phyloP scores from a whole-genome alignment of 306 rosid species.

The Citrullus colocynthis region DNA sequence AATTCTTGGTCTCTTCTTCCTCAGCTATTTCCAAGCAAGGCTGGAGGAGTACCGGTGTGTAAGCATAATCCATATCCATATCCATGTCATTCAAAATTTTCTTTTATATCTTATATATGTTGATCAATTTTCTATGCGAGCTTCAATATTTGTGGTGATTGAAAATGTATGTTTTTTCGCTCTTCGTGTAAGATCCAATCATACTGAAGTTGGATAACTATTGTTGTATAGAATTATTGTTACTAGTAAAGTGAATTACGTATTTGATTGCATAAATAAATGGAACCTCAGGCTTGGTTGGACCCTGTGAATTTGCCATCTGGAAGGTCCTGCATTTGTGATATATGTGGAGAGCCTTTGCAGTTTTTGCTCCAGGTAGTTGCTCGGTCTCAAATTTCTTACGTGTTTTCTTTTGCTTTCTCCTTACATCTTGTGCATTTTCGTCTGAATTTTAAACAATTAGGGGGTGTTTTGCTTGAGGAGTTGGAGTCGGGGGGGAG shows the following conservation, averaged over 20 bases:
- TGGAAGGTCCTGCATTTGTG: conserved; percentile 48
- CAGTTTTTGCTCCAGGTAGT: conserved; percentile 76
- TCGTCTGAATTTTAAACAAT: background rate
- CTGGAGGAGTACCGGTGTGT: conserved; percentile 77
- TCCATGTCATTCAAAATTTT: background rate
- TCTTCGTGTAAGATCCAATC: background rate
- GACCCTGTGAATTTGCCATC: conserved; percentile 68
- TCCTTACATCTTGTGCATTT: background rate
- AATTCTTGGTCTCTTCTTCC: conserved; percentile 37
- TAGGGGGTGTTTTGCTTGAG: too few species aligned
- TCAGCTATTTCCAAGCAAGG: conserved; percentile 75
- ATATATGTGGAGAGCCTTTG: conserved; percentile 61
- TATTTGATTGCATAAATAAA: background rate
- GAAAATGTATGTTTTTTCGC: background rate
- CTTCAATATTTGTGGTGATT: background rate
- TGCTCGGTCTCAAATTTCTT: background rate
- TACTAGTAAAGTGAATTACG: background rate
- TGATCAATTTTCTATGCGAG: background rate
- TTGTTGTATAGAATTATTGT: background rate
- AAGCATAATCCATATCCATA: background rate
- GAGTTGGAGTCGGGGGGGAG: too few species aligned
- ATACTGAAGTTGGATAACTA: background rate
- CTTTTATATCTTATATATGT: background rate
- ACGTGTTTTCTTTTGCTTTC: background rate
- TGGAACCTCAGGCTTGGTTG: conserved; percentile 62